A percentile compares a stretch with the other conserved stretches of the same genome.
phyloP scores from a whole-genome alignment of 176 grass and related monocot species.

The Oryza glaberrima region DNA sequence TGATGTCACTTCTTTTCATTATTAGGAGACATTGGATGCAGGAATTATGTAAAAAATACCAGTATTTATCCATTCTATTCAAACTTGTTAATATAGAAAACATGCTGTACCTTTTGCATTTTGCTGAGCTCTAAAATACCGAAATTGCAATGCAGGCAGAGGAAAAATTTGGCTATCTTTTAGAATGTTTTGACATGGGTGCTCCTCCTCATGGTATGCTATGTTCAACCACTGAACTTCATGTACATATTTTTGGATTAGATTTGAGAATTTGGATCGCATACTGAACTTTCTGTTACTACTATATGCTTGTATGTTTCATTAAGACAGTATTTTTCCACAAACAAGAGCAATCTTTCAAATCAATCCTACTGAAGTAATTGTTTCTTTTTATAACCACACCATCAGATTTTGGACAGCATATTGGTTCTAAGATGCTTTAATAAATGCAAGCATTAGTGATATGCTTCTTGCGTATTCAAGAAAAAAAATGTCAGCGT shows the following conservation, averaged over 20 bases:
- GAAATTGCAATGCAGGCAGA: conserved; percentile 59
- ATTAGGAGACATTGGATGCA: neutral
- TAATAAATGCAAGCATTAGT: neutral
- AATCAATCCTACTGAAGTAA: neutral
- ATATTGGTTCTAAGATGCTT: neutral
- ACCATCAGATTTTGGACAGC: neutral
- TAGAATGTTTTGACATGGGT: conserved; percentile 93
- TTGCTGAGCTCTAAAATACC: neutral
- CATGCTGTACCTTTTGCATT: conserved; percentile 10
- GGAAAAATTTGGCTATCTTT: conserved; percentile 95
- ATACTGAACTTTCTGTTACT: neutral
- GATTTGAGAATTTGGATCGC: neutral
- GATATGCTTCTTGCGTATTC: too few species aligned
- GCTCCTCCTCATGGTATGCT: conserved; percentile 92
- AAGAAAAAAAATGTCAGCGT: neutral
- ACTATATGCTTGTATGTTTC: neutral
- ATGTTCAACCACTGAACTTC: neutral
- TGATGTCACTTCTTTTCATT: neutral
- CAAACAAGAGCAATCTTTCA: neutral
- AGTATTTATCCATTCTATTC: conserved; percentile 13
- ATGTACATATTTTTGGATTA: conserved; percentile 9
- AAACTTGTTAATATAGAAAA: neutral
- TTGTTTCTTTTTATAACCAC: neutral
- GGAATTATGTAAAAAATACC: neutral
- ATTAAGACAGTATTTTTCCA: neutral